Percentiles rank a stretch among this genome's conserved stretches.
phyloP scores from a whole-genome alignment of 1,284 basidiomycete species.

The Moniliella sp. region DNA sequence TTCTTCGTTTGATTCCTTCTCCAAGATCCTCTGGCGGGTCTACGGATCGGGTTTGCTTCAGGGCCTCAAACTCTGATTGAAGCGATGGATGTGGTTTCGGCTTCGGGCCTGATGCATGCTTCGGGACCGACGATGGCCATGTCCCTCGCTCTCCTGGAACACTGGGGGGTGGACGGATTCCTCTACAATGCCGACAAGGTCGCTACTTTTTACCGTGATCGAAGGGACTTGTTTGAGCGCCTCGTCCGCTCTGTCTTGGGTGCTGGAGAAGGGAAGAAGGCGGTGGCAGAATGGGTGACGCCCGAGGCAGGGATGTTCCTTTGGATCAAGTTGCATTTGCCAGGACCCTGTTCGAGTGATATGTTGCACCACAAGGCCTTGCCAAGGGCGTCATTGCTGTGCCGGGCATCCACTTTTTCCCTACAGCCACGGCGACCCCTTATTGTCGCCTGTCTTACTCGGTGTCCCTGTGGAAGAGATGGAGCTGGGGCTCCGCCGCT shows the following conservation, averaged over 20 bases:
- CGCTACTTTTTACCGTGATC: slow-evolving; percentile 55
- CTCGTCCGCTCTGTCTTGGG: slow-evolving; percentile 53
- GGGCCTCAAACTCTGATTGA: slow-evolving; percentile 54
- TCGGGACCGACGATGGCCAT: slow-evolving; percentile 51
- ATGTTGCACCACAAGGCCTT: slow-evolving; percentile 43
- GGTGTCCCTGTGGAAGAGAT: slow-evolving; percentile 17
- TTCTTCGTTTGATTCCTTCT: slow-evolving; percentile 38
- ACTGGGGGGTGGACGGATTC: slow-evolving; percentile 53
- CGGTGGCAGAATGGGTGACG: slow-evolving; percentile 45
- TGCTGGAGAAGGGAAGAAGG: slow-evolving; percentile 34
- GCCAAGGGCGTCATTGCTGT: slow-evolving; percentile 65
- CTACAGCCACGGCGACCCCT: slow-evolving; percentile 9
- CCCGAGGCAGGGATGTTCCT: slow-evolving; percentile 54
- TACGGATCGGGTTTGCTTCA: slow-evolving; percentile 52
- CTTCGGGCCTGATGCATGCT: slow-evolving; percentile 55
- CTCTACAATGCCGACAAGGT: slow-evolving; percentile 47
- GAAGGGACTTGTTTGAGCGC: slow-evolving; percentile 57
- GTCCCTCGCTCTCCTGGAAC: slow-evolving; percentile 46
- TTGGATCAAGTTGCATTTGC: too few species aligned
- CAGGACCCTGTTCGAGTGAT: too few species aligned
- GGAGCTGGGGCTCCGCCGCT: slow-evolving; percentile 14
- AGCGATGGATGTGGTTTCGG: slow-evolving; percentile 50
- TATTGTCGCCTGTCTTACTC: slow-evolving; percentile 28
- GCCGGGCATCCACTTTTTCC: slow-evolving; percentile 43
- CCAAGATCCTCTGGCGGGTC: slow-evolving; percentile 42